Evolutionary conservation across 345 rosid species (phyloP).

Genomic region (Eucalyptus grandis): DNA sequence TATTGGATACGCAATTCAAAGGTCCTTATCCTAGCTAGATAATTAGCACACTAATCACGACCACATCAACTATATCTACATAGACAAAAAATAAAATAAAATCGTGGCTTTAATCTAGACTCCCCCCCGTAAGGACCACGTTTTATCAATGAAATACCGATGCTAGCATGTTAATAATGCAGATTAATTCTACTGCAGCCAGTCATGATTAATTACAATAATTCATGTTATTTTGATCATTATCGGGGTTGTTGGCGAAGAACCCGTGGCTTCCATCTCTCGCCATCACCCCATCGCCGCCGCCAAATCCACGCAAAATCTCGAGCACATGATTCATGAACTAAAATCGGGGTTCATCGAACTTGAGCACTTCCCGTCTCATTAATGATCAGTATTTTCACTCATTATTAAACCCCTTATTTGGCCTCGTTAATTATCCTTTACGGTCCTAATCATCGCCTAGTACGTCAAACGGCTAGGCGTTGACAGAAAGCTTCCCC

Average conservation of each 20-base stretch:
- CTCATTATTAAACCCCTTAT: background rate
- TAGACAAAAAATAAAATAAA: background rate
- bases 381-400: background rate
- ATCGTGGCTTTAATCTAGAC: background rate
- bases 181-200: background rate
- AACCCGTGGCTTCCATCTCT: fast-evolving
- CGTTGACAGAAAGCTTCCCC: background rate
- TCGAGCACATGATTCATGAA: background rate
- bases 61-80: background rate
- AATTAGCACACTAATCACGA: background rate
- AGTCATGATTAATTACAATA: background rate
- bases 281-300: fast-evolving
- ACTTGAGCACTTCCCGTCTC: background rate
- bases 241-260: fast-evolving
- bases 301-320: background rate
- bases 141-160: background rate
- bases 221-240: background rate
- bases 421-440: background rate
- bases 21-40: background rate
- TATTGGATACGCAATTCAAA: background rate
- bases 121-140: background rate
- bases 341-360: background rate
- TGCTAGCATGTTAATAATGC: background rate
- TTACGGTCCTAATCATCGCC: background rate
- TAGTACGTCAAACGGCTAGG: background rate